Base-by-base conservation (phyloP, 1,284 basidiomycete species). In the Leccinum pachyderme region DNA sequence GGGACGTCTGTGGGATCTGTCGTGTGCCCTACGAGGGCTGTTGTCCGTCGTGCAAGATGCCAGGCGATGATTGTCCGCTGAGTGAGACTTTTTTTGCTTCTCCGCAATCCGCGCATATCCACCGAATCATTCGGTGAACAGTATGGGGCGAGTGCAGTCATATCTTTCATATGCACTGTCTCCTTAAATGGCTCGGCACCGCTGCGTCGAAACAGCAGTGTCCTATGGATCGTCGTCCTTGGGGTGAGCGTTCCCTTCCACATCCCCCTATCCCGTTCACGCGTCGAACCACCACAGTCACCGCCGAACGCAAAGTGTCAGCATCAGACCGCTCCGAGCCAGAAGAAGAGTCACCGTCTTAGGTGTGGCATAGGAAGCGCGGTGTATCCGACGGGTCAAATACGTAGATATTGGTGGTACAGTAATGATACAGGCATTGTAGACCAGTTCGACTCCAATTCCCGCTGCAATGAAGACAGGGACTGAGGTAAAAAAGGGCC, bases 81-180 rank as follows among this genome's bases (percentile, higher is more conserved):
- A 96, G 95, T 97, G 7, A 25, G 49, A 47, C 5, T 8, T 32
- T 31, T 7, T 2, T 12, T 2, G 8, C 29, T n/a, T 35, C 33
- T 2, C 29, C 29, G 11, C 29, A 18, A 18, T 18, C 1, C 18
- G 18, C 18, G 18, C 18, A 18, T 1, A 18, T 18, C 18, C 18
- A 18, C 18, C 18, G 18, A 18, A 18, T 3, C 1, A 15, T 13
- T 0, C 32, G 32, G 15, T 33, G 6, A 9, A 22, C 60, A 95
- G 95, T 97, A 55, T 97, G 93, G 92, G 95, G 95, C 27, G 88
- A 95, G 74, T 98, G 95, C 67, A 92, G 87, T 6, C 95, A 97
- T 70, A 86, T 96, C 54, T 95, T 94, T 69, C 93, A 95, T 71
- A 93, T 95, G 91, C 93, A 95, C 72, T 97, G 95, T 73, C 75